Percentiles rank a stretch among this genome's conserved stretches.
Conservation (phyloP, 2,329 filamentous ascomycete genomes). For the Parascedosporium putredinis region DNA sequence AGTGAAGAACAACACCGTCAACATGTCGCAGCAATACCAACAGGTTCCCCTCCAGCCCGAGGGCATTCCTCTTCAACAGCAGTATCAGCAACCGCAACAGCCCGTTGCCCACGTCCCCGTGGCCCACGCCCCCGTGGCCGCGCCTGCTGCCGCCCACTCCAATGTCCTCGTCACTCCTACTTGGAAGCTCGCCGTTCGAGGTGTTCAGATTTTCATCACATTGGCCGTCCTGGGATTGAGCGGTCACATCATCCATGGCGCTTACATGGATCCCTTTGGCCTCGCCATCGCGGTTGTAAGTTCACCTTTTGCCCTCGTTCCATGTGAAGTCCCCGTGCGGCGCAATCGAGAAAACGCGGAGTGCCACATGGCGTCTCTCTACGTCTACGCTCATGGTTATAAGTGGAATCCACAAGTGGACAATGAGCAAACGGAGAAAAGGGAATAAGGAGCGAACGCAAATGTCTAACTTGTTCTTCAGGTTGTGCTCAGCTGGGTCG, state of each 20-base stretch:
- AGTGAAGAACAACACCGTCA: not conserved
- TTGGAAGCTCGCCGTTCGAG: constrained; percentile 32
- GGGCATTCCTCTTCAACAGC: not conserved
- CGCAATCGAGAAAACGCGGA: too few relatives aligned
- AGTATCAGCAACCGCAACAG: too few relatives aligned
- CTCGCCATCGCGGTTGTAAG: constrained; percentile 30
- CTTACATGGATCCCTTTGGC: constrained; percentile 28
- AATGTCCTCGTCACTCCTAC: constrained; percentile 27
- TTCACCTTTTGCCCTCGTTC: too few relatives aligned
- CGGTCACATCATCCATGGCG: constrained; percentile 28
- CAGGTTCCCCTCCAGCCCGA: constrained; percentile 5
- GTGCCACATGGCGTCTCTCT: too few relatives aligned
- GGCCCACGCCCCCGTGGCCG: not conserved
- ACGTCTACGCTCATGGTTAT: too few relatives aligned
- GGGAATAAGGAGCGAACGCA: too few relatives aligned
- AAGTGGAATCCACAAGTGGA: too few relatives aligned
- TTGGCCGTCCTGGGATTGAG: constrained; percentile 33
- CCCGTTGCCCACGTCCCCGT: too few relatives aligned
- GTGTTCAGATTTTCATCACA: constrained; percentile 29
- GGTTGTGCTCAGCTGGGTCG: constrained; percentile 34
- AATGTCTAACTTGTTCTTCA: constrained; percentile 7
- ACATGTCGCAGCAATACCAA: constrained; percentile 8
- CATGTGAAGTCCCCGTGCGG: too few relatives aligned
- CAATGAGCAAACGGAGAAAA: too few relatives aligned
- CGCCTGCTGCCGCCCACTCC: not conserved